Conservation (phyloP, 1,284 basidiomycete species). For the Leccinum pachyderme region DNA sequence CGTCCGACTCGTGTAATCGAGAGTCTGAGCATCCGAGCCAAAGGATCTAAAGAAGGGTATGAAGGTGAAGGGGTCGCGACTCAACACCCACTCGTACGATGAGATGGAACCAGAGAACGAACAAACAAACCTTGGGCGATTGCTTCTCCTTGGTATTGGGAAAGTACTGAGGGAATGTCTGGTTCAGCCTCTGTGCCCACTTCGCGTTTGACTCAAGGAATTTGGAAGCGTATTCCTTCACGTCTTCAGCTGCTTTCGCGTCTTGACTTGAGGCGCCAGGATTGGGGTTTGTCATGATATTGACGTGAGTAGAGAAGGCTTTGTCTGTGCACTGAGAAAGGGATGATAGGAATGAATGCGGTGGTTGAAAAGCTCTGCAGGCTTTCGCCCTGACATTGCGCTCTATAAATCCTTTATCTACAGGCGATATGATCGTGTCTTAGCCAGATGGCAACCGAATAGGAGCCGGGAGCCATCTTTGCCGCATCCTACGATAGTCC, state of each 20-base stretch:
- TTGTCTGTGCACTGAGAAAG: not conserved
- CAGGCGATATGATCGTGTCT: too few relatives aligned
- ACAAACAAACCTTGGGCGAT: constrained; percentile 14
- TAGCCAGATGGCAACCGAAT: too few relatives aligned
- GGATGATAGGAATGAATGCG: not conserved
- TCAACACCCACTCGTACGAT: not conserved
- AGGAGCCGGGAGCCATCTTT: not conserved
- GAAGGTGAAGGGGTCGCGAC: not conserved
- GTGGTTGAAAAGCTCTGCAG: not conserved
- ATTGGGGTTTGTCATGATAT: not conserved
- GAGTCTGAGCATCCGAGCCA: constrained; percentile 60
- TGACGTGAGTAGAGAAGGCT: not conserved
- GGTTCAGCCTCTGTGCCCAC: constrained; percentile 25
- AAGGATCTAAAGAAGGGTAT: constrained; percentile 34
- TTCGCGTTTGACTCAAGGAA: constrained; percentile 7
- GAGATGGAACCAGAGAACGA: not conserved
- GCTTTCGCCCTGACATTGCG: not conserved
- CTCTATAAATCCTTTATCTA: not conserved
- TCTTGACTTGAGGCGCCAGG: not conserved
- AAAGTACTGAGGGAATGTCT: constrained; percentile 27
- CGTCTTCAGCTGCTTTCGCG: not conserved
- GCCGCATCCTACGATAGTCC: not conserved
- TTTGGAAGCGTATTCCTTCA: not conserved
- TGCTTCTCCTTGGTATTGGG: constrained; percentile 13
- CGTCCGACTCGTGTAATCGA: constrained; percentile 44